Evolutionary conservation across 768 basidiomycete species (phyloP).

Genomic region (Boletus reticuloceps): DNA sequence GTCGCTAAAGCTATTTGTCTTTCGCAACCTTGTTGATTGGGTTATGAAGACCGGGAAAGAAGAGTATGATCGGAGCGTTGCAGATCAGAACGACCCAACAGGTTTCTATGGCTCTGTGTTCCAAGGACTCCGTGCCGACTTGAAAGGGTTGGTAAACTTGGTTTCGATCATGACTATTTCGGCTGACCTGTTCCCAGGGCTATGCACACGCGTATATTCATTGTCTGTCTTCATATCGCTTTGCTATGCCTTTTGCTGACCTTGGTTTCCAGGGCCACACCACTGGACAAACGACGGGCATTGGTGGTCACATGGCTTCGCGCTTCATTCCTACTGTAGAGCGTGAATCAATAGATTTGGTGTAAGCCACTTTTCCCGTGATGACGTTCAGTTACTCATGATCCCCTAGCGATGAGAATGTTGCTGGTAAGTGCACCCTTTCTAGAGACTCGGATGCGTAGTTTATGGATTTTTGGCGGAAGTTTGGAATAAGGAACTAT

Average conservation of each 20-base stretch:
- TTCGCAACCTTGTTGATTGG: not conserved
- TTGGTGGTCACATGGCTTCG: slow-evolving; percentile 1
- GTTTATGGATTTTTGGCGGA: slow-evolving; percentile 18
- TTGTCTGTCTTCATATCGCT: not conserved
- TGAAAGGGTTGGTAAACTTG: not conserved
- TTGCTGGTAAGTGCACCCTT: not conserved
- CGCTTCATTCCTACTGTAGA: slow-evolving; percentile 1
- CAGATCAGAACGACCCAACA: not conserved
- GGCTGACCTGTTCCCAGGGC: not conserved
- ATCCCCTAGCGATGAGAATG: not conserved
- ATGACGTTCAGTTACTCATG: not conserved
- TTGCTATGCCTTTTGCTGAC: not conserved
- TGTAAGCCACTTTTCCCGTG: not conserved
- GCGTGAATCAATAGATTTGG: slow-evolving; percentile 1
- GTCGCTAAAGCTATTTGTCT: not conserved
- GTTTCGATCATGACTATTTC: not conserved
- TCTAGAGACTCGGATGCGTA: not conserved
- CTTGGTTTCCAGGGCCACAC: not conserved
- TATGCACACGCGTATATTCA: not conserved
- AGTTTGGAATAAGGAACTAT: slow-evolving; percentile 87
- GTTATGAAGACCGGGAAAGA: slow-evolving; percentile 2
- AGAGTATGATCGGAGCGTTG: not conserved
- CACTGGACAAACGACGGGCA: slow-evolving; percentile 1
- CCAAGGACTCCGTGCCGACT: not conserved
- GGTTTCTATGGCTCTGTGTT: not conserved